phyloP scores from a whole-genome alignment of 768 basidiomycete species.

The Candolleomyces efflorescens region DNA sequence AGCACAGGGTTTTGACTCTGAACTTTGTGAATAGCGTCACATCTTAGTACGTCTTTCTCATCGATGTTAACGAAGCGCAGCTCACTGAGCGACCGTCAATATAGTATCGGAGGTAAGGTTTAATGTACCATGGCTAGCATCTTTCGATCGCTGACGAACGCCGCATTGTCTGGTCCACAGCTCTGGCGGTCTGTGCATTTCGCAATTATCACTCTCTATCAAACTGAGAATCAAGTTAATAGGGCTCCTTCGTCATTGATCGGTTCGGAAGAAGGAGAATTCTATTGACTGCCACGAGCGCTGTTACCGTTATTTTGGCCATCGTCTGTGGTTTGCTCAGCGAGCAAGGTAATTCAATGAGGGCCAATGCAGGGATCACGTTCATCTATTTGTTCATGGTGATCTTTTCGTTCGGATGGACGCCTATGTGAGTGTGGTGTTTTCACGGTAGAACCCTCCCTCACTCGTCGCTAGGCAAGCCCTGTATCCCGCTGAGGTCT shows the following conservation, averaged over 20 bases:
- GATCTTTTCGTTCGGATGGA: slow-evolving; percentile 53
- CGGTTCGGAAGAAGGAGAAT: slow-evolving; percentile 44
- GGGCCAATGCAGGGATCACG: slow-evolving; percentile 47
- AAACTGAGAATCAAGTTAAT: not conserved
- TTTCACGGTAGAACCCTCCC: not conserved
- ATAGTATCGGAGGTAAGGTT: slow-evolving; percentile 32
- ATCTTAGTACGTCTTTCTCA: slow-evolving; percentile 31
- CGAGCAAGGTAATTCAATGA: slow-evolving; percentile 24
- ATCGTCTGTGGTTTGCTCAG: slow-evolving; percentile 46
- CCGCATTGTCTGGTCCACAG: not conserved
- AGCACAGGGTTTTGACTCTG: slow-evolving; percentile 36
- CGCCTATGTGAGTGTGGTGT: slow-evolving; percentile 39
- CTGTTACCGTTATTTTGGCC: slow-evolving; percentile 36
- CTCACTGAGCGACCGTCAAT: not conserved
- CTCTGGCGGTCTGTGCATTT: slow-evolving; percentile 13
- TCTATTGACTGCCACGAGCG: slow-evolving; percentile 34
- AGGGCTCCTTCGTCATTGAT: slow-evolving; percentile 47
- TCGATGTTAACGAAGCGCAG: not conserved
- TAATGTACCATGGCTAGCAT: not conserved
- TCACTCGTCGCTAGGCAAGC: slow-evolving; percentile 35
- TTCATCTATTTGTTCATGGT: slow-evolving; percentile 51
- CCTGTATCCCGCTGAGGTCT: slow-evolving; percentile 49
- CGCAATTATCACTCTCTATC: slow-evolving; percentile 20
- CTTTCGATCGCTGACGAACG: not conserved
- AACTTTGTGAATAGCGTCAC: slow-evolving; percentile 53